phyloP scores from a whole-genome alignment of 176 grass and related monocot genomes.

The Triticum timopheevii region DNA sequence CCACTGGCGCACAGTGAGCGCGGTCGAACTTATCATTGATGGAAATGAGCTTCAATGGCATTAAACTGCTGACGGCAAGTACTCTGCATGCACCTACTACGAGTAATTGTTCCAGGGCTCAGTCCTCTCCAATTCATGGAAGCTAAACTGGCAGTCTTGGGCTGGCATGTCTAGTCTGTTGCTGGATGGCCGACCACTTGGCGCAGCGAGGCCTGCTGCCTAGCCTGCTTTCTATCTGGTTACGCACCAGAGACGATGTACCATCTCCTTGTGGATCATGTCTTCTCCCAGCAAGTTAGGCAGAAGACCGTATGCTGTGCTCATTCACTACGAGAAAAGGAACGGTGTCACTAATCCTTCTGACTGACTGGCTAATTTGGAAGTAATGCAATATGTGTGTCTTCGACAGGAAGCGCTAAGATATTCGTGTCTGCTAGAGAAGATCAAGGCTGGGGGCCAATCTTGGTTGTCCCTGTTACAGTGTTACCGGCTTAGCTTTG shows the following conservation, averaged over 20 bases:
- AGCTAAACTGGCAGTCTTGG: not conserved
- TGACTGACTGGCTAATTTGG: too few relatives aligned
- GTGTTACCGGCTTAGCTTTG: too few relatives aligned
- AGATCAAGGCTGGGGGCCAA: too few relatives aligned
- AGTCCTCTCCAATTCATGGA: not conserved
- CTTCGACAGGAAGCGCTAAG: too few relatives aligned
- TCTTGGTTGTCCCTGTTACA: too few relatives aligned
- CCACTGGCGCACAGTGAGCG: not conserved
- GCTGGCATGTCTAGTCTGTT: not conserved
- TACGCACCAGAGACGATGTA: not conserved
- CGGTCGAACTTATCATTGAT: not conserved
- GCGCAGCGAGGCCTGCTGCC: not conserved
- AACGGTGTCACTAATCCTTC: too few relatives aligned
- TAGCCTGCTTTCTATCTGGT: not conserved
- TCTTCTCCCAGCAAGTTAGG: not conserved
- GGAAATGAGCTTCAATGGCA: not conserved
- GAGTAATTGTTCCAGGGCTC: not conserved
- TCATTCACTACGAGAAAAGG: too few relatives aligned
- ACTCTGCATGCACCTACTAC: not conserved
- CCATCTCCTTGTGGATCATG: not conserved
- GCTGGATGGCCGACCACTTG: not conserved
- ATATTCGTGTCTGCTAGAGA: too few relatives aligned
- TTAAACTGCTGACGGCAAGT: not conserved
- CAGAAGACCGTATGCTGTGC: too few relatives aligned
- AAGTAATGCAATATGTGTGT: too few relatives aligned